Evolutionary conservation across 208 protist species (phyloP), one percentile per base, ranked within the genome.

Genomic region (Porcisia hertigi): DNA sequence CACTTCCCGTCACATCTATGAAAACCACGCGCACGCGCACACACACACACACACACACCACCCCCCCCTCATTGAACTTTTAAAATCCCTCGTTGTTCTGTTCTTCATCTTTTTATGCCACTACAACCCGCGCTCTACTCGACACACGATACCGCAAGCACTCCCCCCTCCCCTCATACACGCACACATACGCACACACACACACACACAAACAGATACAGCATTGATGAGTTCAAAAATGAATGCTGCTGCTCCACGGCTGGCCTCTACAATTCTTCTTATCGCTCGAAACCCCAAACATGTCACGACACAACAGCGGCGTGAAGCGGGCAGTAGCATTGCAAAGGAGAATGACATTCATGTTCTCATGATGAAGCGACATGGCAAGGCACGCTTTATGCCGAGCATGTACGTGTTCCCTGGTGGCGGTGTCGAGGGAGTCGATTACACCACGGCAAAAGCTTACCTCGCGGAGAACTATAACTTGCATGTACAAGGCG

Each of bases 321-420:
- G 23, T 4, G n/a, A 47, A 6, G 12, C 45, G 3, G n/a, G 34
- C 49, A 20, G 12, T n/a, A 25, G 14, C 16, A 64, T 41, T 30
- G 12, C 52, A 2, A 7, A 0, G 20, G 55, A 43, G 3, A 86
- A 86, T 39, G 82, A 87, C 39, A 82, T 87, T 69, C 66, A 86
- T 18, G 87, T 91, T 12, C 73, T 91, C 11, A 91, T 91, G 84
- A 75, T 89, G 76, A 76, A 85, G 79, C 87, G 87, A 9, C 87
- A 91, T 77, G 54, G 73, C 47, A 84, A 83, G 74, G 88, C 88
- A 23, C 85, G 88, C 23, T 92, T 92, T 43, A 79, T 92, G 85
- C 81, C 88, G 7, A 83, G 77, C 66, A 70, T 74, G 63, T 89
- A 92, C 73, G 85, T 88, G 34, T 92, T 92, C 49, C 88, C 88